Percentiles rank a stretch among this genome's conserved stretches.
phyloP scores from a whole-genome alignment of 2,329 filamentous ascomycete genomes.

The Alternaria consortialis region DNA sequence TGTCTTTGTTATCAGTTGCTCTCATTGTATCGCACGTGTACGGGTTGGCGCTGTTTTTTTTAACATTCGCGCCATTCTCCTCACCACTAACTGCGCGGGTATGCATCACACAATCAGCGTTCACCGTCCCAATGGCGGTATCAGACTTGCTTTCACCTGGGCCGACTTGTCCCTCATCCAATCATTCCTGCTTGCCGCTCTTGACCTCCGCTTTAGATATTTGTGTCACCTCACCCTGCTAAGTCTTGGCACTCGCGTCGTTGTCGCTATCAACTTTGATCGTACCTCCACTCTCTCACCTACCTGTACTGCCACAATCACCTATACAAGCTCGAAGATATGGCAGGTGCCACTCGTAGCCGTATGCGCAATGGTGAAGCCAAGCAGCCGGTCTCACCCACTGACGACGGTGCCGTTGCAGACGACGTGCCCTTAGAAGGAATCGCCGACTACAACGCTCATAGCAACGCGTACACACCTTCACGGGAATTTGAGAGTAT shows the following conservation, averaged over 20 bases:
- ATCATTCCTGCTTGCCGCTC: not conserved
- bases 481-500: constrained; percentile 1
- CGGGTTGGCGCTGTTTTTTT: accelerated
- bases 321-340: not conserved
- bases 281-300: not conserved
- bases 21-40: not conserved
- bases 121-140: not conserved
- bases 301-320: not conserved
- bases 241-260: constrained; percentile 3
- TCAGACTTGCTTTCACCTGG: not conserved
- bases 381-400: not conserved
- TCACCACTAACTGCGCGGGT: not conserved
- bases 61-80: not conserved
- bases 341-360: constrained; percentile 14
- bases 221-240: not conserved
- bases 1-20: not conserved
- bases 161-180: not conserved
- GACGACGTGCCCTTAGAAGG: constrained; percentile 6
- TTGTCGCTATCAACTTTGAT: not conserved
- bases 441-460: not conserved
- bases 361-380: accelerated
- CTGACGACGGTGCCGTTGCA: constrained; percentile 6
- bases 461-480: not conserved
- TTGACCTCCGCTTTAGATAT: not conserved
- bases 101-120: not conserved